phyloP scores from a whole-genome alignment of 108 stramenopile species.

The Pseudonitzschia pungens region DNA sequence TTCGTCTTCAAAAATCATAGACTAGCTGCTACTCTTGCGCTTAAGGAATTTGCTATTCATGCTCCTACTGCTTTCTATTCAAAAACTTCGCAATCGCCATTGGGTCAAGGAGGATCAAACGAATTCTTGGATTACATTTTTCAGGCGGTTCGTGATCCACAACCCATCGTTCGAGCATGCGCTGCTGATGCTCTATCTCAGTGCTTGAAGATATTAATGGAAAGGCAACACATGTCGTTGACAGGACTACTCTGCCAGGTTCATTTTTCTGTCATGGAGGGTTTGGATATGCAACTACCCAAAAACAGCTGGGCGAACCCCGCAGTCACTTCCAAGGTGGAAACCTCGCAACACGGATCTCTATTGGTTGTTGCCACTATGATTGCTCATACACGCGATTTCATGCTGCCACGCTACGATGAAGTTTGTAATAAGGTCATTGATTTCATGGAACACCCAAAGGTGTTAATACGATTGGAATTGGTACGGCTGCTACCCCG shows the following conservation, averaged over 20 bases:
- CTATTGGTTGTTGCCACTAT: slow-evolving; percentile 85
- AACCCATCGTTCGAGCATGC: slow-evolving; percentile 85
- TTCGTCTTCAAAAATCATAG: slow-evolving; percentile 27
- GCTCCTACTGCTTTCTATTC: slow-evolving; percentile 91
- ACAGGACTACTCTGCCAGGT: slow-evolving; percentile 72
- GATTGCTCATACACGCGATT: slow-evolving; percentile 83
- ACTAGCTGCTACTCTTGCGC: slow-evolving; percentile 84
- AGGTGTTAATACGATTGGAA: slow-evolving; percentile 77
- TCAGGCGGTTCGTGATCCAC: slow-evolving; percentile 75
- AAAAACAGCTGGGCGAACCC: slow-evolving; percentile 33
- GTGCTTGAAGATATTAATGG: slow-evolving; percentile 76
- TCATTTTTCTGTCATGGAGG: slow-evolving; percentile 72
- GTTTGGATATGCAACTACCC: slow-evolving; percentile 40
- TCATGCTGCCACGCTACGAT: slow-evolving; percentile 92
- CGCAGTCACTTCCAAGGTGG: slow-evolving; percentile 33
- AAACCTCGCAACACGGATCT: slow-evolving; percentile 84
- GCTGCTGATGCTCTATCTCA: slow-evolving; percentile 91
- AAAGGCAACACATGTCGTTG: slow-evolving; percentile 61
- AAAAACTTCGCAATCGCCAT: slow-evolving; percentile 68
- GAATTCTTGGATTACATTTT: slow-evolving; percentile 91
- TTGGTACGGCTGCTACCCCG: slow-evolving; percentile 88
- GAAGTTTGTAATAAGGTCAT: slow-evolving; percentile 87
- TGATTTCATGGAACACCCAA: slow-evolving; percentile 64
- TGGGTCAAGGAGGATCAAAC: slow-evolving; percentile 66
- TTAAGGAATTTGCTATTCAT: slow-evolving; percentile 87